Conservation (phyloP, 2,329 filamentous ascomycete species). For the Pseudocercospora ulei region DNA sequence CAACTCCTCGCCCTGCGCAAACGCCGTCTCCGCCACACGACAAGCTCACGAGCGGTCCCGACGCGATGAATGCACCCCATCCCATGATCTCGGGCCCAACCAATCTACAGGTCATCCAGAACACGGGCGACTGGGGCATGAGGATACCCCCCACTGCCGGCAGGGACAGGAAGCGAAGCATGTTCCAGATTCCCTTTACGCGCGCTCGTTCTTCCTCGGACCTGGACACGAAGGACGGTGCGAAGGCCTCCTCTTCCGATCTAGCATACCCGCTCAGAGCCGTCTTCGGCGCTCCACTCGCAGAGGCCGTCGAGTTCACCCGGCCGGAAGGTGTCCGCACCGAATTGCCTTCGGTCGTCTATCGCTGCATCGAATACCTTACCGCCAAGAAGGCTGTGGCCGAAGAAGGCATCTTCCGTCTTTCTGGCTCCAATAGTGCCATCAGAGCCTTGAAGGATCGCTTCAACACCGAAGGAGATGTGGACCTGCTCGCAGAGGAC, state of each 20-base stretch:
- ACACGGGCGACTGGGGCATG: slow-evolving; percentile 77
- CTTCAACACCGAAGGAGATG: slow-evolving; percentile 86
- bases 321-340: slow-evolving; percentile 62
- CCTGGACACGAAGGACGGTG: slow-evolving; percentile 38
- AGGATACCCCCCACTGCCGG: slow-evolving; percentile 47
- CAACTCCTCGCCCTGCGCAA: slow-evolving; percentile 18
- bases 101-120: slow-evolving; percentile 73
- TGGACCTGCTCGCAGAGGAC: slow-evolving; percentile 69
- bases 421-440: slow-evolving; percentile 92
- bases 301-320: slow-evolving; percentile 76
- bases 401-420: slow-evolving; percentile 91
- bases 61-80: slow-evolving; percentile 30
- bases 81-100: slow-evolving; percentile 68
- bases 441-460: slow-evolving; percentile 85
- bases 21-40: slow-evolving; percentile 34
- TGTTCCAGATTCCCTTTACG: slow-evolving; percentile 48
- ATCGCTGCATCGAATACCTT: slow-evolving; percentile 88
- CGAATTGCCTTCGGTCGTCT: slow-evolving; percentile 82
- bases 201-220: slow-evolving; percentile 61
- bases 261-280: slow-evolving; percentile 31
- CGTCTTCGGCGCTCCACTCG: slow-evolving; percentile 75
- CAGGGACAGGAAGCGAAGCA: slow-evolving; percentile 70
- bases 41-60: slow-evolving; percentile 31
- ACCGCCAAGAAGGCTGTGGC: slow-evolving; percentile 67
- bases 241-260: slow-evolving; percentile 26